A percentile compares a stretch with the other conserved stretches of the same genome.
Evolutionary conservation across 2,329 filamentous ascomycete genomes (phyloP).

Genomic region (Beauveria caledonica): DNA sequence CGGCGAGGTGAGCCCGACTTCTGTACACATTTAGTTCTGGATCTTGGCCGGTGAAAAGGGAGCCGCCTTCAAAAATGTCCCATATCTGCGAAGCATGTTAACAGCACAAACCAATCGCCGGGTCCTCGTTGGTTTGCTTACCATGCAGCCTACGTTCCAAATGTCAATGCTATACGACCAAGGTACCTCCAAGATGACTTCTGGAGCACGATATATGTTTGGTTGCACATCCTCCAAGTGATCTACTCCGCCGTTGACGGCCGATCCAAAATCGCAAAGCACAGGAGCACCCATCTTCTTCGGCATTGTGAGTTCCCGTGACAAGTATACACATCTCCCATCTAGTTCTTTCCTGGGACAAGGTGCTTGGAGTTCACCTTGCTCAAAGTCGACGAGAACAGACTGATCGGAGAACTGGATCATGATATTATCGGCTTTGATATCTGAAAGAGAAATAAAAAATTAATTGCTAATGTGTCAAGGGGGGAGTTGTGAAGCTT

Average conservation of each 20-base stretch:
- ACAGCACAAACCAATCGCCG: not conserved
- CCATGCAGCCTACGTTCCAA: conserved; percentile 45
- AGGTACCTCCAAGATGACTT: not conserved
- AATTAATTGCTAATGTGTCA: too few species aligned
- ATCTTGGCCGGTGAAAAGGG: conserved; percentile 35
- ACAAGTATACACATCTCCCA: conserved; percentile 22
- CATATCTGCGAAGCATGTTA: conserved; percentile 30
- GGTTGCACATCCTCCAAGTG: conserved; percentile 26
- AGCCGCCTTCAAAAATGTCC: conserved; percentile 38
- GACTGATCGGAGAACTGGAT: not conserved
- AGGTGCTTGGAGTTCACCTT: conserved; percentile 27
- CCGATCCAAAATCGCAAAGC: conserved; percentile 43
- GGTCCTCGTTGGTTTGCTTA: conserved; percentile 19
- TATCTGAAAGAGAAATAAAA: not conserved
- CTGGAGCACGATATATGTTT: too few species aligned
- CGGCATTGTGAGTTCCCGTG: conserved; percentile 29
- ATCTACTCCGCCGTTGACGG: conserved; percentile 26
- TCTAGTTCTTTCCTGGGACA: conserved; percentile 30
- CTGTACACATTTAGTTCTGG: conserved; percentile 30
- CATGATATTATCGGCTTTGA: conserved; percentile 24
- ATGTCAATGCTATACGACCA: conserved; percentile 31
- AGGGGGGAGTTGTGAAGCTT: not conserved
- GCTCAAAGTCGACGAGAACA: conserved; percentile 19
- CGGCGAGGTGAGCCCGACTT: conserved; percentile 38
- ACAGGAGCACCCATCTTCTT: conserved; percentile 26